A percentile compares a stretch with the other conserved stretches of the same genome.
These are phyloP conservation scores for Beauveria rudraprayagi DNA, from an alignment of 2,329 filamentous ascomycete genomes.

Conservation along the genomic window DNA sequence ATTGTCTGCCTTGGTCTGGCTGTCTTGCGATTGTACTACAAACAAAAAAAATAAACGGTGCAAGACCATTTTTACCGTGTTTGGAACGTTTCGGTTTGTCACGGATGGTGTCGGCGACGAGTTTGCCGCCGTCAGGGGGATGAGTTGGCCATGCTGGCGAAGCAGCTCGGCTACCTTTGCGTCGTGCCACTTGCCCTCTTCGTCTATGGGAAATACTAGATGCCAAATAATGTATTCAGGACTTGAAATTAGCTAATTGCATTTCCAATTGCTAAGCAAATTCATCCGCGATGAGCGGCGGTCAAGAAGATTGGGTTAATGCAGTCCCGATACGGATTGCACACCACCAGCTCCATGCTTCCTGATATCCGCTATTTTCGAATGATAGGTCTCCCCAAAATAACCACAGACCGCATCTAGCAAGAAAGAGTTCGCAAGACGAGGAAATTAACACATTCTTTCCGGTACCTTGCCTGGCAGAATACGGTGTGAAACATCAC, in stretches of 20 bases:
- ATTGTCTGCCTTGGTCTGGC: slow-evolving; percentile 18
- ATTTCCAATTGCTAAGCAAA: slow-evolving; percentile 13
- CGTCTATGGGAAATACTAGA: slow-evolving; percentile 2
- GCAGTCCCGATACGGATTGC: slow-evolving; percentile 15
- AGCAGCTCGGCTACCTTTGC: slow-evolving; percentile 16
- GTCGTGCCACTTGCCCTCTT: slow-evolving; percentile 16
- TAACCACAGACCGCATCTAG: slow-evolving; percentile 25
- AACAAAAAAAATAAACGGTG: slow-evolving; percentile 16
- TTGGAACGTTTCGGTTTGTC: slow-evolving; percentile 15
- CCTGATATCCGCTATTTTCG: slow-evolving; percentile 31
- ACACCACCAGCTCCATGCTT: slow-evolving; percentile 22
- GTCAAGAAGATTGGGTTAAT: slow-evolving; percentile 15
- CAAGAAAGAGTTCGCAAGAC: slow-evolving; percentile 25
- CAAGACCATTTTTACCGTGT: slow-evolving; percentile 14
- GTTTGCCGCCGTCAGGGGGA: slow-evolving; percentile 12
- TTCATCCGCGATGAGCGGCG: slow-evolving; percentile 13
- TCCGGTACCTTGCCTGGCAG: slow-evolving; percentile 15
- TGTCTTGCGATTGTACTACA: slow-evolving; percentile 11
- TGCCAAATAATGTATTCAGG: neutral
- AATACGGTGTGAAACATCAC: slow-evolving; percentile 15
- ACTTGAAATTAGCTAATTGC: slow-evolving; percentile 4
- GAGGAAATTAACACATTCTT: slow-evolving; percentile 5
- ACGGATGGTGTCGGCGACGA: slow-evolving; percentile 14
- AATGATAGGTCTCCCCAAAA: slow-evolving; percentile 30
- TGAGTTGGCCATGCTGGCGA: slow-evolving; percentile 15